A percentile compares a stretch with the other conserved stretches of the same genome.
These are phyloP conservation scores for Fusarium solani-melongenae DNA, from an alignment of 2,329 filamentous ascomycete genomes.

Conservation along the genomic window DNA sequence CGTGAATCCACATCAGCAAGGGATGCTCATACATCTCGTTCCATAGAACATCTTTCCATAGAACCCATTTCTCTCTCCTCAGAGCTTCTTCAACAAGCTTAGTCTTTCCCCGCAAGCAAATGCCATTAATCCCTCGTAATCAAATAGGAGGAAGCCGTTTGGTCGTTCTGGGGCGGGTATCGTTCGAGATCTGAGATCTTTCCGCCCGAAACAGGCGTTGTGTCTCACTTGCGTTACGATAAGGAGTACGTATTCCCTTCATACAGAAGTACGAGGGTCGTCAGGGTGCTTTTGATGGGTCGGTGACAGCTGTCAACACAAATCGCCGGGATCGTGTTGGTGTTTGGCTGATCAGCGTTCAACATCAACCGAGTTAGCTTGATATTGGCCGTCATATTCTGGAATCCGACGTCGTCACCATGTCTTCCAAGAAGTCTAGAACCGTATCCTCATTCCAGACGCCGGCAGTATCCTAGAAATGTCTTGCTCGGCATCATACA, in stretches of 20 bases:
- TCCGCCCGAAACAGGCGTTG: slow-evolving; percentile 27
- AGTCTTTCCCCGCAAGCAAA: neutral
- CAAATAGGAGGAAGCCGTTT: neutral
- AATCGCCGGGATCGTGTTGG: neutral
- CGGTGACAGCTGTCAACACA: neutral
- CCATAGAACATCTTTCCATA: neutral
- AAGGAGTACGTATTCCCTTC: neutral
- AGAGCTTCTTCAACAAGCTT: neutral
- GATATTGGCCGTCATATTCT: neutral
- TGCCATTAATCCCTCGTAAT: neutral
- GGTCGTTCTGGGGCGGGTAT: slow-evolving; percentile 8
- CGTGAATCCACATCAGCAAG: neutral
- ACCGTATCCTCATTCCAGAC: neutral
- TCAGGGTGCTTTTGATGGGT: neutral
- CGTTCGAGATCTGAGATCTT: slow-evolving; percentile 30
- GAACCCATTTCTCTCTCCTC: neutral
- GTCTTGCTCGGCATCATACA: neutral
- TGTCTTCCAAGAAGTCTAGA: neutral
- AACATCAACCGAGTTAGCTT: neutral
- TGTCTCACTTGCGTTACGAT: slow-evolving; percentile 20
- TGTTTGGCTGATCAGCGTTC: neutral
- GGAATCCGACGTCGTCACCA: neutral
- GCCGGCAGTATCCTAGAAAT: neutral
- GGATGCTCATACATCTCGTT: neutral
- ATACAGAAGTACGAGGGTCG: neutral